Conservation (phyloP, 768 basidiomycete species). For the Amanita phalloides region DNA sequence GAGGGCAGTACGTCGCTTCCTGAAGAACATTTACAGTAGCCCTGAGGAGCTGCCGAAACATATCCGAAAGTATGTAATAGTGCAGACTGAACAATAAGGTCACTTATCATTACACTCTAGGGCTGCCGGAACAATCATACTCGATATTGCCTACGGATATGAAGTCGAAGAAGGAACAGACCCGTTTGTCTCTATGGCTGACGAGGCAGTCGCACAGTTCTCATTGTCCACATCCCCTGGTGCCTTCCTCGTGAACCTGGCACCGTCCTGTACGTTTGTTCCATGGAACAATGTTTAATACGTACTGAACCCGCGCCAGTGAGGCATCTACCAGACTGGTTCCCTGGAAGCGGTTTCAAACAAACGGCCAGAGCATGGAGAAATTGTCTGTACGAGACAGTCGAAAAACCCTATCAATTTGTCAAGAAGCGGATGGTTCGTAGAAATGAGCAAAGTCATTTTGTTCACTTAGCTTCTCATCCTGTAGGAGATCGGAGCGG, state of each 20-base stretch:
- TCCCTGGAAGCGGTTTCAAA: constrained; percentile 37
- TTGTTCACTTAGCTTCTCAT: not conserved
- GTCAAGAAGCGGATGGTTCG: constrained; percentile 22
- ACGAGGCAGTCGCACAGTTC: constrained; percentile 14
- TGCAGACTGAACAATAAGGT: not conserved
- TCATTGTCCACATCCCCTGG: constrained; percentile 16
- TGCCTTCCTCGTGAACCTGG: constrained; percentile 19
- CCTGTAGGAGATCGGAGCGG: constrained; percentile 16
- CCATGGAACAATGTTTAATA: too few relatives aligned
- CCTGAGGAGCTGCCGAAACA: constrained; percentile 23
- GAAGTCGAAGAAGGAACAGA: constrained; percentile 17
- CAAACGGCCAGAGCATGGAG: constrained; percentile 25
- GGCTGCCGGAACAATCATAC: constrained; percentile 11
- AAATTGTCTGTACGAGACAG: constrained; percentile 19
- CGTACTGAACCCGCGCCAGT: constrained; percentile 11
- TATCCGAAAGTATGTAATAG: constrained; percentile 22
- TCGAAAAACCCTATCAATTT: constrained; percentile 23
- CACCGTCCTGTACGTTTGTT: constrained; percentile 8
- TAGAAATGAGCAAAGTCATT: not conserved
- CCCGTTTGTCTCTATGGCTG: constrained; percentile 19
- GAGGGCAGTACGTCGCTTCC: constrained; percentile 26
- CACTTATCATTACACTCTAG: not conserved
- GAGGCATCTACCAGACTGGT: constrained; percentile 32
- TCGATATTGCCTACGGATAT: constrained; percentile 21
- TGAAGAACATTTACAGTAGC: constrained; percentile 23